Evolutionary conservation across 2,329 filamentous ascomycete species (phyloP).

Genomic region (Fusarium nurragi): DNA sequence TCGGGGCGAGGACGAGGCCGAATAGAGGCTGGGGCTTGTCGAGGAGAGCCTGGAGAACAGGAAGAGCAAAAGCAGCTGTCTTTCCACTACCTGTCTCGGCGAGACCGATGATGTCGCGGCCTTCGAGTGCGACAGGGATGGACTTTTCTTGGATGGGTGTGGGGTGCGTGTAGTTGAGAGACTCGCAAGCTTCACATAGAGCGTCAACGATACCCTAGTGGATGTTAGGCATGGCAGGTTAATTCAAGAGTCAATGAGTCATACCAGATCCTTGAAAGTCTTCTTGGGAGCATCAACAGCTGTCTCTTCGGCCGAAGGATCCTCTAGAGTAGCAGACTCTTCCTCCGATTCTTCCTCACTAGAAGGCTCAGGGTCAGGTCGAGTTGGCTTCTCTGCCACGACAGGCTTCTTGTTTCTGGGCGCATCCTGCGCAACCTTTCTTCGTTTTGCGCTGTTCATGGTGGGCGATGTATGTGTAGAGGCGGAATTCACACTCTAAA

Average conservation of each 20-base stretch:
- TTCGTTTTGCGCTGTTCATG: constrained; percentile 54
- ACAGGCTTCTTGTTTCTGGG: constrained; percentile 35
- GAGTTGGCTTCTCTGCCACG: constrained; percentile 16
- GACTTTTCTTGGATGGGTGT: constrained; percentile 90
- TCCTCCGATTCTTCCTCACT: constrained; percentile 42
- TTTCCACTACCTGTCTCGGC: constrained; percentile 97
- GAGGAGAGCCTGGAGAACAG: constrained; percentile 90
- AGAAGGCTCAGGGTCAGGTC: constrained; percentile 31
- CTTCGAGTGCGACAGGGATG: constrained; percentile 81
- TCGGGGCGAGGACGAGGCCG: constrained; percentile 90
- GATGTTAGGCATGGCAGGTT: constrained; percentile 18
- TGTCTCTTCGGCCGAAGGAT: constrained; percentile 46
- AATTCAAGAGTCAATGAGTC: constrained; percentile 4
- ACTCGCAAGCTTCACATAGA: constrained; percentile 86
- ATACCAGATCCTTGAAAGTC: constrained; percentile 72
- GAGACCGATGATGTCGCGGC: constrained; percentile 89
- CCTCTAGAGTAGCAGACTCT: constrained; percentile 50
- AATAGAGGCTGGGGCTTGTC: constrained; percentile 87
- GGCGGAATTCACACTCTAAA: neutral
- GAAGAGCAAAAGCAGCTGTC: constrained; percentile 92
- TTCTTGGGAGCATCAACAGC: constrained; percentile 61
- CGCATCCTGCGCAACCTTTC: constrained; percentile 51
- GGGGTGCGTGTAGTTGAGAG: constrained; percentile 82
- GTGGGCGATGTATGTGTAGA: constrained; percentile 22
- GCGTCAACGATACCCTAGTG: constrained; percentile 80